phyloP scores from a whole-genome alignment of 2,329 filamentous ascomycete genomes.

The Hirsutella minnesotensis region DNA sequence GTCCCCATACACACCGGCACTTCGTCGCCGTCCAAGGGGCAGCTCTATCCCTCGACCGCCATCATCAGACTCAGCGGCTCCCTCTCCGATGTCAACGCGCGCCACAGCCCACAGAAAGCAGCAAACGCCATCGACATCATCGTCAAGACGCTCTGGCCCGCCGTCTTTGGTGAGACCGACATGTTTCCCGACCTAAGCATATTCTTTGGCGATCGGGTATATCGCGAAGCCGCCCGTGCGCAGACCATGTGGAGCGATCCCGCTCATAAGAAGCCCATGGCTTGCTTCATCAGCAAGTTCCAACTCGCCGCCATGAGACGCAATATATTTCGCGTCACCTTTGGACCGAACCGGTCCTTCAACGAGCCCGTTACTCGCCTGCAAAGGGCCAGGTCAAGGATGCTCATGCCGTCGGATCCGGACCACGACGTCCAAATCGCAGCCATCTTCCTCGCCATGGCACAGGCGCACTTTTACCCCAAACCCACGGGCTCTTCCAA shows the following conservation, averaged over 20 bases:
- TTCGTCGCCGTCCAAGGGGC: conserved; percentile 22
- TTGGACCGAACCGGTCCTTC: conserved; percentile 23
- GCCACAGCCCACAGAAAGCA: conserved; percentile 21
- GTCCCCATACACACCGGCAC: conserved; percentile 20
- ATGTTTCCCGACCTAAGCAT: conserved; percentile 31
- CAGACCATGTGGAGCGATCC: conserved; percentile 38
- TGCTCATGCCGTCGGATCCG: conserved; percentile 31
- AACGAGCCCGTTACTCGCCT: conserved; percentile 38
- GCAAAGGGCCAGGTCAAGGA: conserved; percentile 33
- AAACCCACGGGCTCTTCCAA: conserved; percentile 9
- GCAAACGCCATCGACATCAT: conserved; percentile 30
- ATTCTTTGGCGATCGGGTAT: conserved; percentile 34
- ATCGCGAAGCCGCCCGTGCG: conserved; percentile 31
- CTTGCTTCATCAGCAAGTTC: conserved; percentile 34
- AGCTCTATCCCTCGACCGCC: conserved; percentile 26
- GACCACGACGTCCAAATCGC: conserved; percentile 42
- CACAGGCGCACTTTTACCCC: conserved; percentile 40
- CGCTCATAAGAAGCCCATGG: conserved; percentile 17
- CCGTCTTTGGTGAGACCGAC: conserved; percentile 16
- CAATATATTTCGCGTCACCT: conserved; percentile 33
- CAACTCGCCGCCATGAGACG: conserved; percentile 33
- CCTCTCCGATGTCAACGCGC: conserved; percentile 29
- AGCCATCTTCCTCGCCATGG: conserved; percentile 42
- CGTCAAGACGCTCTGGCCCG: conserved; percentile 32
- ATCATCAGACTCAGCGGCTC: conserved; percentile 30